These are phyloP conservation scores for Xylaria hypoxylon DNA, from an alignment of 2,329 filamentous ascomycete species.

Conservation along the genomic window DNA sequence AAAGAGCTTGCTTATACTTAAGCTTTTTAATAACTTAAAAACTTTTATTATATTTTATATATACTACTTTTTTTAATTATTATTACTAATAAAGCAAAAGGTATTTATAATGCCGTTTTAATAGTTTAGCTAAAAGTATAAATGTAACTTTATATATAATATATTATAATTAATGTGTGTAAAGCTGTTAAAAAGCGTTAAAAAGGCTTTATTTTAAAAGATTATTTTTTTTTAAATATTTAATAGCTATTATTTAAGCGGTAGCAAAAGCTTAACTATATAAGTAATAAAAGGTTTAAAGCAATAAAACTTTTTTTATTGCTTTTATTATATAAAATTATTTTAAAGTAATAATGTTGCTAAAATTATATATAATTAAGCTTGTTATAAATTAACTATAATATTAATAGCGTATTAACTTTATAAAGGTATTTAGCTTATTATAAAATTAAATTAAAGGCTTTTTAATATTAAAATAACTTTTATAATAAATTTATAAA, in stretches of 20 bases:
- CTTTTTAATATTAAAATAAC: conserved; percentile 9
- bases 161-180: conserved; percentile 14
- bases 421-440: conserved; percentile 15
- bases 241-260: background rate
- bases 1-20: background rate
- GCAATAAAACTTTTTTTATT: conserved; percentile 2
- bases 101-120: background rate
- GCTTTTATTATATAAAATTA: background rate
- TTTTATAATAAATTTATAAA: conserved; percentile 16
- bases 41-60: background rate
- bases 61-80: background rate
- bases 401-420: conserved; percentile 22
- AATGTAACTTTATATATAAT: conserved; percentile 20
- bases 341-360: background rate
- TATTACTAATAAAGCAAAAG: conserved; percentile 9
- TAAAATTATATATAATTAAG: background rate
- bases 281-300: conserved; percentile 22
- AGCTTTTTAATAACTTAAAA: background rate
- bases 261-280: background rate
- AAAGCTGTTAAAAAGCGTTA: background rate
- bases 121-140: background rate
- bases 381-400: conserved; percentile 16
- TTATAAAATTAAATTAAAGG: conserved; percentile 4
- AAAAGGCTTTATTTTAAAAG: background rate
- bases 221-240: background rate